Conservation (phyloP, 2,329 filamentous ascomycete species). For the Plectosphaerella plurivora region DNA sequence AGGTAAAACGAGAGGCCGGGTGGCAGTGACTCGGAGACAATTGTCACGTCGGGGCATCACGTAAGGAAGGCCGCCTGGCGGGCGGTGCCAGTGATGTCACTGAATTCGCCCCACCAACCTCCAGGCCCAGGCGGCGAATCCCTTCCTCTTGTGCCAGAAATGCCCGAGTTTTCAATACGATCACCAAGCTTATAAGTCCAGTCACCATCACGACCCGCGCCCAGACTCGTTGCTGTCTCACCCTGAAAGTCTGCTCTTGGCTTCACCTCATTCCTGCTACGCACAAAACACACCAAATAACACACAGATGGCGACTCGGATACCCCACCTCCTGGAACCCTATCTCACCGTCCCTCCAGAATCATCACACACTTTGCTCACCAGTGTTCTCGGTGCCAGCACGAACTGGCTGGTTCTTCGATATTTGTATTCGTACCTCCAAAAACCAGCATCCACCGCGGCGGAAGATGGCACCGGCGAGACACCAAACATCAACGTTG, state of each 20-base stretch:
- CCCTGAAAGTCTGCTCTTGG: no score
- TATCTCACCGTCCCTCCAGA: constrained; percentile 56
- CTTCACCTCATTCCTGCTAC: no score
- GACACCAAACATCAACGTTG: constrained; percentile 44
- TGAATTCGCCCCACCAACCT: neutral
- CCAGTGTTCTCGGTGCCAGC: constrained; percentile 60
- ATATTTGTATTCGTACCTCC: constrained; percentile 45
- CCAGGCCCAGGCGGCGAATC: neutral
- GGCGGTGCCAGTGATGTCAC: neutral
- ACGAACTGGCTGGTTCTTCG: constrained; percentile 63
- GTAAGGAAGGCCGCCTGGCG: neutral
- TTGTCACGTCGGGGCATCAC: neutral
- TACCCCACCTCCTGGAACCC: constrained; percentile 61
- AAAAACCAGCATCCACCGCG: constrained; percentile 3
- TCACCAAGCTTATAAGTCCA: no score
- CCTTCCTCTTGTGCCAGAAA: neutral
- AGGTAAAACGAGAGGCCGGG: no score
- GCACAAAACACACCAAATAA: no score
- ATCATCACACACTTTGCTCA: constrained; percentile 61
- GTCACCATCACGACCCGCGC: no score
- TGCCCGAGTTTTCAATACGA: neutral
- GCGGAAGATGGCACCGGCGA: constrained; percentile 4
- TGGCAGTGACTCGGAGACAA: no score
- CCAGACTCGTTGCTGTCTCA: no score
- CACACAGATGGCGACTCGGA: constrained; percentile 39